Base-by-base conservation (phyloP, 805 yeast genomes). In the Kurtzmaniella fragi region DNA sequence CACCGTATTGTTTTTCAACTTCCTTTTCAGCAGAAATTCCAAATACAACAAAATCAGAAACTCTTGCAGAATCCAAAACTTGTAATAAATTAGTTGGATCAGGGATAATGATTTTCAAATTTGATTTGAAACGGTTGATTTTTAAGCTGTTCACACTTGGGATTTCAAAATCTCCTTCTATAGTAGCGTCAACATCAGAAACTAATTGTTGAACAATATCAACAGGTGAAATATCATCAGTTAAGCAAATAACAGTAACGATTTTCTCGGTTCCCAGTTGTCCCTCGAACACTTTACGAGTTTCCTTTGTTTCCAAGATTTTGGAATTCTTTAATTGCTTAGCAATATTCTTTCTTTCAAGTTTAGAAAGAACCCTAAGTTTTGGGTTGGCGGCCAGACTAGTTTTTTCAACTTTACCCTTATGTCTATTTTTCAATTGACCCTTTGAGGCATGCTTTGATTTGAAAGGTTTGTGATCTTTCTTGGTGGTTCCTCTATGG, bases 401-500 rank as follows among this genome's bases (percentile, higher is more conserved):
- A 26, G 62, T 47, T 52, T 82, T 84, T 55, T 90, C 98, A 28
- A 91, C 86, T 59, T 88, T 90, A 44, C 98, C 98, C 55, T 84
- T 90, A 52, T 69, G 70, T 42, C 78, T 70, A 47, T 87, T 85
- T 57, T 89, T 95, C 53, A 91, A 61, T 28, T 89, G 78, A 43
- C 96, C 84, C 57, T 93, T 93, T 11, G 95, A 78, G 15, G 96
- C 77, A 69, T 93, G 99, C 57, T 82, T 84, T 2, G 95, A 78
- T 59, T 93, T 95, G 73, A 88, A 95, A 8, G 90, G 75, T 66
- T 93, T 93, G 54, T 91, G 95, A 35, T 80, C 80, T 55, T 81
- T 82, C 62, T 88, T 91, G 33, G 86, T 65, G 3, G 95, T 79
- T 10, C 91, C 73, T 57, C 98, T 77, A 59, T 93, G 98, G 6